Percentiles rank a stretch among this genome's conserved stretches.
These are phyloP conservation scores for Heliamphora exappendiculata DNA, from an alignment of 148 eudicot species.

Conservation along the genomic window DNA sequence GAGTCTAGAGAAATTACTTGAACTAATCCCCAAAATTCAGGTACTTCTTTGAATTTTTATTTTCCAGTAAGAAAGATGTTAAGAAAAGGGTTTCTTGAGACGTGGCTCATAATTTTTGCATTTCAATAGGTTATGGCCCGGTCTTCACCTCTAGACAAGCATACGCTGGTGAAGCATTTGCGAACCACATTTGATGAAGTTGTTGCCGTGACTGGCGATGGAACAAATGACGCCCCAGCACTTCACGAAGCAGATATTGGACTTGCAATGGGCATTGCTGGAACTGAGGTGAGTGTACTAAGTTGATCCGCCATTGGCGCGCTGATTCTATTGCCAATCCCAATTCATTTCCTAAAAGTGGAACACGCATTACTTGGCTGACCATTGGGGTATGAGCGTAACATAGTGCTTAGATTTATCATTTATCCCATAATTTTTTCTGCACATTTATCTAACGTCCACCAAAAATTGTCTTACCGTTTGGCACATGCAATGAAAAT, in stretches of 20 bases:
- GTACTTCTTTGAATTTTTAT: conserved; percentile 22
- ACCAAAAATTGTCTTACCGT: background rate
- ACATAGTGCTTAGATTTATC: background rate
- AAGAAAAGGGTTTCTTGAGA: background rate
- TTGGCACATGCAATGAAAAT: background rate
- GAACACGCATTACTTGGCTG: background rate
- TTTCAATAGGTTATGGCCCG: conserved; percentile 82
- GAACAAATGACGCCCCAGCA: conserved; percentile 98
- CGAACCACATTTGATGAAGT: conserved; percentile 95
- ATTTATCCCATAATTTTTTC: background rate
- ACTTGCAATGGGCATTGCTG: conserved; percentile 99
- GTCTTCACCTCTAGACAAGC: conserved; percentile 94
- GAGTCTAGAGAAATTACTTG: conserved; percentile 54
- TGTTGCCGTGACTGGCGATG: conserved; percentile 98
- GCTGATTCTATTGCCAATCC: background rate
- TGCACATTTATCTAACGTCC: background rate
- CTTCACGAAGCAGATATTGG: conserved; percentile 99
- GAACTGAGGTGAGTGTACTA: conserved; percentile 67
- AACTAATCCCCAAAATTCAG: conserved; percentile 84
- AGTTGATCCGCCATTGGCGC: background rate
- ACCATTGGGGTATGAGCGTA: background rate
- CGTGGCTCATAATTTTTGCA: background rate
- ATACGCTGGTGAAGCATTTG: conserved; percentile 83
- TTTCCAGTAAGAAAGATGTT: background rate
- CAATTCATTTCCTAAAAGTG: background rate